Conservation (phyloP, 2,329 filamentous ascomycete species). For the Ophiocordyceps unilateralis region DNA sequence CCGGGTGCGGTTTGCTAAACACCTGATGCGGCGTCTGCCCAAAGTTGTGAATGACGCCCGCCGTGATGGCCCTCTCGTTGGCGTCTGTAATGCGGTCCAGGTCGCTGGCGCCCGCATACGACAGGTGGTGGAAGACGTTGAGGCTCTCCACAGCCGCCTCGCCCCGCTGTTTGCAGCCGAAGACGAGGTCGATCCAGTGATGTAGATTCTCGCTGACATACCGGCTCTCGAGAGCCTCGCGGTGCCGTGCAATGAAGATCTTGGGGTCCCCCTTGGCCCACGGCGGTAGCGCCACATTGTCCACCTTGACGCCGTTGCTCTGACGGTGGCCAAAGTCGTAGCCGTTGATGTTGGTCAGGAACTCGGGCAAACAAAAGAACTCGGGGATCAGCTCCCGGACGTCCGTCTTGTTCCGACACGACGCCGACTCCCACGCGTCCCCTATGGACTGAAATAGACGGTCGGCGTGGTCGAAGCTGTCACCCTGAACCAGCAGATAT, state of each 20-base stretch:
- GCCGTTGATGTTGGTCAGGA: conserved; percentile 79
- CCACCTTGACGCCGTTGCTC: conserved; percentile 61
- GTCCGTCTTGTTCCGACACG: conserved; percentile 78
- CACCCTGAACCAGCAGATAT: conserved; percentile 86
- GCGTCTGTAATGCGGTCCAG: conserved; percentile 81
- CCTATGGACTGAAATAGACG: conserved; percentile 86
- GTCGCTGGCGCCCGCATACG: conserved; percentile 86
- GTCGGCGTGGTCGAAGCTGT: conserved; percentile 89
- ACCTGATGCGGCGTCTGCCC: conserved; percentile 94
- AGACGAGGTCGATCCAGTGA: conserved; percentile 90
- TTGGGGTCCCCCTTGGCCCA: conserved; percentile 96
- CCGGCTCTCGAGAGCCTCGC: conserved; percentile 87
- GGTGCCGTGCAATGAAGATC: conserved; percentile 87
- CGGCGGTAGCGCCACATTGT: conserved; percentile 75
- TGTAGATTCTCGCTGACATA: conserved; percentile 83
- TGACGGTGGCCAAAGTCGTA: conserved; percentile 89
- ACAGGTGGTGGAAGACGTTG: conserved; percentile 92
- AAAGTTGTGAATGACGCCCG: conserved; percentile 96
- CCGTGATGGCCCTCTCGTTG: conserved; percentile 71
- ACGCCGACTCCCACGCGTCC: conserved; percentile 81
- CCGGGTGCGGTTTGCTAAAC: conserved; percentile 64
- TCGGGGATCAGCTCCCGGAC: conserved; percentile 90
- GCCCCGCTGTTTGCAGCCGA: conserved; percentile 84
- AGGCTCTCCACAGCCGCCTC: conserved; percentile 80
- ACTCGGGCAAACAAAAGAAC: conserved; percentile 93